Evolutionary conservation across 2,329 filamentous ascomycete genomes (phyloP), one percentile per base, ranked within the genome.

Genomic region (Malbranchea zuffiana): DNA sequence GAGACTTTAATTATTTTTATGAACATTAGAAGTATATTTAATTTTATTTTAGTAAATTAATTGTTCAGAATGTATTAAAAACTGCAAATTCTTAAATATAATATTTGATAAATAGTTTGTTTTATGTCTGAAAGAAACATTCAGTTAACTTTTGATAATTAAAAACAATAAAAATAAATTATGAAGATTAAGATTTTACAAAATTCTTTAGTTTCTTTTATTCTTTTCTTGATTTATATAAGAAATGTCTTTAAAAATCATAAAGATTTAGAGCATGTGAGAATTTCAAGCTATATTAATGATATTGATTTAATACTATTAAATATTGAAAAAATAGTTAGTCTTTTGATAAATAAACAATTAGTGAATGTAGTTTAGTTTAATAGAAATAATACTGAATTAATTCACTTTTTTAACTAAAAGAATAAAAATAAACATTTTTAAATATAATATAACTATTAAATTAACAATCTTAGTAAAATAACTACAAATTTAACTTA

Each of bases 401-500:
- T 37, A 4, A 37, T 37, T 32, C 26, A 37, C 16, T 37, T 6
- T 15, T n/a, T 5, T 3, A 12, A 32, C 12, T 10, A 17, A 32
- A 5, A n/a, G n/a, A n/a, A n/a, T n/a, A n/a, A n/a, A n/a, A n/a
- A n/a, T n/a, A n/a, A n/a, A n/a, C n/a, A n/a, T 21, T 32, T 6
- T 12, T 32, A 4, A 18, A 15, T 19, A 32, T 37, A 18, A 32
- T 6, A 3, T 32, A 12, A 31, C 4, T 17, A n/a, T 40, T 21
- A 23, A 35, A 23, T 21, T 19, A 5, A 35, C 35, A 31, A 16
- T 21, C 4, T n/a, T 30, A 16, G 32, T 40, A 8, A 29, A 26
- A 35, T 40, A 25, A 15, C 25, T 40, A 5, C n/a, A 26, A 19
- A 36, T 40, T 17, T 40, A 27, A 13, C 21, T 40, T 12, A 25